phyloP scores from a whole-genome alignment of 441 rosid genomes.

The Populus hybrid region DNA sequence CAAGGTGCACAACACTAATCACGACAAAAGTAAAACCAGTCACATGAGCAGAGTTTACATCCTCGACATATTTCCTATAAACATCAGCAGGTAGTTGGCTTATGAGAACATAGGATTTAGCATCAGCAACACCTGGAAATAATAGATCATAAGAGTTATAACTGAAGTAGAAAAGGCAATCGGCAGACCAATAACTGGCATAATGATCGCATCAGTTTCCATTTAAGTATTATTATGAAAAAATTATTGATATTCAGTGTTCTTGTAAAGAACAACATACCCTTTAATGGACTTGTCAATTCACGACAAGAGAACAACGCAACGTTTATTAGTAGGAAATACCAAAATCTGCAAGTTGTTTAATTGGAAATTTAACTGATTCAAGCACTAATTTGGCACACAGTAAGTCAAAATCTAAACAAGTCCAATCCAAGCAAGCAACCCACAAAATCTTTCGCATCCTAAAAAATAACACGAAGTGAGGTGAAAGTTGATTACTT shows the following conservation, averaged over 20 bases:
- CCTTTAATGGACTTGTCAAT: background rate
- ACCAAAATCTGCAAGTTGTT: background rate
- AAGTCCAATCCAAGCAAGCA: background rate
- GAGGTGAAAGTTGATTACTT: conserved; percentile 26
- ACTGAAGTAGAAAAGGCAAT: background rate
- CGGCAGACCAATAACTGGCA: background rate
- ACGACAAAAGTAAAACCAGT: conserved; percentile 73
- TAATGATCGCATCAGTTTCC: background rate
- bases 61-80: conserved; percentile 61
- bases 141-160: conserved; percentile 8
- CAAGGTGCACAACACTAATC: conserved; percentile 69
- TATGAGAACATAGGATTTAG: conserved; percentile 69
- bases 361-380: background rate
- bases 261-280: background rate
- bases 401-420: background rate
- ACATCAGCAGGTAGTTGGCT: conserved; percentile 68
- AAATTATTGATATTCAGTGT: background rate
- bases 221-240: background rate
- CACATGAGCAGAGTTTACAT: conserved; percentile 47
- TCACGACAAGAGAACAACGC: background rate
- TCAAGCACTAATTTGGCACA: background rate
- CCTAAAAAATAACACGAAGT: background rate
- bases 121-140: conserved; percentile 46
- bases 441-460: background rate
- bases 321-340: background rate